Evolutionary conservation across 345 rosid genomes (phyloP).

Genomic region (Streptanthus diversifolius): DNA sequence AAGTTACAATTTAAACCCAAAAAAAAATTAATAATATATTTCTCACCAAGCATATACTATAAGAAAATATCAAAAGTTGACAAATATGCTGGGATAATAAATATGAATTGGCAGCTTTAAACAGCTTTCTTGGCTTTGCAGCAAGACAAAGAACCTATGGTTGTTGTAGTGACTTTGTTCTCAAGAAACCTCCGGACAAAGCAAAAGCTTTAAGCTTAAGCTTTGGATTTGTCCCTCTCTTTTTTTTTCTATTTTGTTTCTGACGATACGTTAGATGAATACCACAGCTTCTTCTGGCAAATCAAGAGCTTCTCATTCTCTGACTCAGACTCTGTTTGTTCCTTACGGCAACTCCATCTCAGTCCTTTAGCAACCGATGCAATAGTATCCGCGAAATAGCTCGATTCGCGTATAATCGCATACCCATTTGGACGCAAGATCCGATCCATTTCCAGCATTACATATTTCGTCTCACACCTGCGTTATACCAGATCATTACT

Average conservation of each 20-base stretch:
- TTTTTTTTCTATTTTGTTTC: slow-evolving; percentile 5
- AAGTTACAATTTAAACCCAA: slow-evolving; percentile 2
- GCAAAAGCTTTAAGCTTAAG: slow-evolving; percentile 24
- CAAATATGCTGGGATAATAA: slow-evolving; percentile 29
- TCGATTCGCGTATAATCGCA: slow-evolving; percentile 73
- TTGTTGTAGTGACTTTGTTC: slow-evolving; percentile 20
- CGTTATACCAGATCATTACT: background rate
- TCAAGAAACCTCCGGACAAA: slow-evolving; percentile 12
- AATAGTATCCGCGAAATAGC: slow-evolving; percentile 59
- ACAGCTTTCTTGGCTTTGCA: slow-evolving; percentile 27
- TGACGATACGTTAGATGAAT: slow-evolving; percentile 40
- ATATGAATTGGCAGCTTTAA: slow-evolving; percentile 24
- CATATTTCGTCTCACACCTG: slow-evolving; percentile 89
- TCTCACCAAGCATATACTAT: slow-evolving; percentile 35
- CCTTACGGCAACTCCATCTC: slow-evolving; percentile 82
- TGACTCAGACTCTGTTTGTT: slow-evolving; percentile 55
- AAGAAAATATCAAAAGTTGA: background rate
- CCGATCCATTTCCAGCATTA: slow-evolving; percentile 89
- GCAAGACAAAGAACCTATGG: slow-evolving; percentile 20
- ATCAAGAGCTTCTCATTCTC: slow-evolving; percentile 76
- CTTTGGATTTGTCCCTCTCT: background rate
- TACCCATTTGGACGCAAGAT: slow-evolving; percentile 78
- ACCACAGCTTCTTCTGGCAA: slow-evolving; percentile 94
- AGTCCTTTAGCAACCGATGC: slow-evolving; percentile 70
- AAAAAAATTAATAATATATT: slow-evolving; percentile 1